Base-by-base conservation (phyloP, 768 basidiomycete species). In the Mycena latifolia region DNA sequence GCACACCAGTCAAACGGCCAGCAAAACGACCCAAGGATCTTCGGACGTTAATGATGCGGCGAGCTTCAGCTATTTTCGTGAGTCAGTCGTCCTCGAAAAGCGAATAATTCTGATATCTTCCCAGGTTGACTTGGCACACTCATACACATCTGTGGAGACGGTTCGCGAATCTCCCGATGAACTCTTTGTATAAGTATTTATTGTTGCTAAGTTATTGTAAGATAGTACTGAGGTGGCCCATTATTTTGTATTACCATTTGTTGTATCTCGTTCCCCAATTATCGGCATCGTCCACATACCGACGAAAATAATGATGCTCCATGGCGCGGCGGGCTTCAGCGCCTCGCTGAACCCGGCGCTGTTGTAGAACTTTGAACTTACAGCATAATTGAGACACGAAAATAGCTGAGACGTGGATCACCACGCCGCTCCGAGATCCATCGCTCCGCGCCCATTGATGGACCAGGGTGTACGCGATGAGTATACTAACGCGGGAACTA, bases 41-140 rank as follows among this genome's bases (percentile, higher is more conserved):
- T 24, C 65, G 65, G 35, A 63, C 65, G 48, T 61, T 54, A 39
- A 58, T 70, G 46, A 62, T 66, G 61, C 56, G 51, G 22, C 43
- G 57, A 50, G 60, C 69, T 22, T 59, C 69, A 20, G 37, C 69
- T 35, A 53, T 70, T 22, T 70, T 70, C 43, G 65, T 70, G 14
- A 58, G 61, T 58, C 25, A 5, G 9, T 33, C 18, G 6, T 33
- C 27, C 22, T 33, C 20, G 37, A 27, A 18, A 12, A 22, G 12
- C 3, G 35, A 18, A 6, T 24, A 24, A 18, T 6, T 35, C 27
- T 54, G 48, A 51, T 15, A 27, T 28, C 25, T 9, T 52, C 15
- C 8, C 39, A 67, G 66, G 45, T 59, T 58, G 66, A 67, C 51
- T 53, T 67, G 15, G 61, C 61, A 48, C 48, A 63, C 15, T 62